Percentiles rank a stretch among this genome's conserved stretches.
Conservation (phyloP, 768 basidiomycete species). For the Antrodiella citrinella region DNA sequence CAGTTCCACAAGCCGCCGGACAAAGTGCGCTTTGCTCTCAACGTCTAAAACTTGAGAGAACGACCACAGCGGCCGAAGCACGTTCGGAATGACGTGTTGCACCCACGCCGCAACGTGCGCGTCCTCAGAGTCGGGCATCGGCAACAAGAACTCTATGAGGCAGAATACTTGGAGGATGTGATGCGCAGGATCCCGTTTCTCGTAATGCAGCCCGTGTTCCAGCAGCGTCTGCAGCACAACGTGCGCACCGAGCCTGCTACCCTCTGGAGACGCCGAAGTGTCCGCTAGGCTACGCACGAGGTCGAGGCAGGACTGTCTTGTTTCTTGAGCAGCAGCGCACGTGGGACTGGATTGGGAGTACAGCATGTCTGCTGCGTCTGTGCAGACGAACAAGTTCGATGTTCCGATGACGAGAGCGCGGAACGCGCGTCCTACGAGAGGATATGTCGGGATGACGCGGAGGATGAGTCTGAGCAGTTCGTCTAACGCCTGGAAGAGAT, state of each 20-base stretch:
- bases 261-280: conserved; percentile 24
- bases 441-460: conserved; percentile 37
- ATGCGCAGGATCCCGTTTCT: conserved; percentile 46
- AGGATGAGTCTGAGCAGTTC: conserved; percentile 47
- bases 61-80: conserved; percentile 42
- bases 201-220: conserved; percentile 32
- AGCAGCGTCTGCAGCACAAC: conserved; percentile 51
- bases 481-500: conserved; percentile 45
- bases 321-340: conserved; percentile 32
- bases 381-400: conserved; percentile 49
- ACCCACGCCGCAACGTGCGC: conserved; percentile 40
- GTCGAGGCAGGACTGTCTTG: conserved; percentile 44
- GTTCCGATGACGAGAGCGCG: conserved; percentile 35
- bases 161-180: conserved; percentile 47
- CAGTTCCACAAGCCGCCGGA: conserved; percentile 46
- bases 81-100: conserved; percentile 44
- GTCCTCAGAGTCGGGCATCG: conserved; percentile 23
- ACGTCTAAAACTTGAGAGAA: conserved; percentile 55
- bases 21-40: conserved; percentile 42
- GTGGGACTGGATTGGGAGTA: conserved; percentile 33
- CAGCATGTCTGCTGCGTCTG: conserved; percentile 35
- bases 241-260: conserved; percentile 34
- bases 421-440: conserved; percentile 42
- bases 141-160: conserved; percentile 52
- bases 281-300: conserved; percentile 36